phyloP scores from a whole-genome alignment of 106 monocot species.

The Dendrobium chrysotoxum region DNA sequence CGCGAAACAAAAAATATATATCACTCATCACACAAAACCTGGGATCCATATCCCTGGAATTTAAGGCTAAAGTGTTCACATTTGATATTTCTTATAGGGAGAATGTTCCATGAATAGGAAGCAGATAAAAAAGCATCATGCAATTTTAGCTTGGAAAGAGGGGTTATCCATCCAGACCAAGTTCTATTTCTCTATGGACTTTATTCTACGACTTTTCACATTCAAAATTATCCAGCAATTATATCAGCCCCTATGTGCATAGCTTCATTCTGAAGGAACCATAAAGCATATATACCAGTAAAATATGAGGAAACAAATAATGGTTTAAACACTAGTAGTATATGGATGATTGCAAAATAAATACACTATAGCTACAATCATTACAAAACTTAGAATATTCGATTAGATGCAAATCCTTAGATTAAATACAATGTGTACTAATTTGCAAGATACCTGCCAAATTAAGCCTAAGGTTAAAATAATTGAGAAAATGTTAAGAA shows the following conservation, averaged over 20 bases:
- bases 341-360: background rate
- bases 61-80: background rate
- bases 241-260: background rate
- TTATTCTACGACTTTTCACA: background rate
- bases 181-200: background rate
- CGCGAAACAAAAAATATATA: background rate
- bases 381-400: background rate
- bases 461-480: too few species aligned
- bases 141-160: background rate
- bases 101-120: background rate
- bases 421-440: too few species aligned
- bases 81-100: background rate
- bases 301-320: background rate
- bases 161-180: background rate
- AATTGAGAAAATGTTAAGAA: background rate
- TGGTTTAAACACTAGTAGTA: background rate
- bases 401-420: background rate
- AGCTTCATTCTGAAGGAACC: background rate
- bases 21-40: background rate
- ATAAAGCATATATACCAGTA: background rate
- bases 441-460: too few species aligned
- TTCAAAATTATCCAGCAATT: background rate
- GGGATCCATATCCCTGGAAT: background rate
- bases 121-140: background rate
- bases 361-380: background rate